Percentiles rank a stretch among this genome's conserved stretches.
These are phyloP conservation scores for Apiospora phragmitis DNA, from an alignment of 2,329 filamentous ascomycete species.

Conservation along the genomic window DNA sequence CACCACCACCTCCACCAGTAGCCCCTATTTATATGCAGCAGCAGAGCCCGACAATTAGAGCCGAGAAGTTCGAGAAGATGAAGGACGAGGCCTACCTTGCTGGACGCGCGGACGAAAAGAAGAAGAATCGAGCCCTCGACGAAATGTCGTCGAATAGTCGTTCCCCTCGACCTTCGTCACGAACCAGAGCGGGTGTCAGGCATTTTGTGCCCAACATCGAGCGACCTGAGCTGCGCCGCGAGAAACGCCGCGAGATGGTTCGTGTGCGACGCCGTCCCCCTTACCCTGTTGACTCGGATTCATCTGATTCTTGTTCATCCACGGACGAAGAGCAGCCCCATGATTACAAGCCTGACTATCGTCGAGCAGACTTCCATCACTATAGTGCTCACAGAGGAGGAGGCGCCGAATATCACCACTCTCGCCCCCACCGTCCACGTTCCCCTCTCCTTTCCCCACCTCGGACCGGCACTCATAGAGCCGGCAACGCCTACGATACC, in stretches of 20 bases:
- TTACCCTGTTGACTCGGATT: neutral
- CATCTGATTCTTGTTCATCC: neutral
- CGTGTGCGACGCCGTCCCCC: neutral
- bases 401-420: neutral
- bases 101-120: constrained; percentile 18
- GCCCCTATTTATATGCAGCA: constrained; percentile 9
- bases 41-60: constrained; percentile 2
- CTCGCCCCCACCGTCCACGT: no score
- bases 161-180: neutral
- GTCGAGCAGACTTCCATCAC: neutral
- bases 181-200: neutral
- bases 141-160: neutral
- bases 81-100: constrained; percentile 22
- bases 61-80: constrained; percentile 21
- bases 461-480: neutral
- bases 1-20: neutral
- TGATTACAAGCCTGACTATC: neutral
- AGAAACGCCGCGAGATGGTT: neutral
- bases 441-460: neutral
- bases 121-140: neutral
- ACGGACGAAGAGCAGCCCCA: neutral
- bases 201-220: neutral
- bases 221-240: neutral
- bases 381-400: neutral
- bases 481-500: neutral